A percentile compares a stretch with the other conserved stretches of the same genome.
These are phyloP conservation scores for Biancaea sappan DNA, from an alignment of 306 rosid genomes.

Conservation along the genomic window DNA sequence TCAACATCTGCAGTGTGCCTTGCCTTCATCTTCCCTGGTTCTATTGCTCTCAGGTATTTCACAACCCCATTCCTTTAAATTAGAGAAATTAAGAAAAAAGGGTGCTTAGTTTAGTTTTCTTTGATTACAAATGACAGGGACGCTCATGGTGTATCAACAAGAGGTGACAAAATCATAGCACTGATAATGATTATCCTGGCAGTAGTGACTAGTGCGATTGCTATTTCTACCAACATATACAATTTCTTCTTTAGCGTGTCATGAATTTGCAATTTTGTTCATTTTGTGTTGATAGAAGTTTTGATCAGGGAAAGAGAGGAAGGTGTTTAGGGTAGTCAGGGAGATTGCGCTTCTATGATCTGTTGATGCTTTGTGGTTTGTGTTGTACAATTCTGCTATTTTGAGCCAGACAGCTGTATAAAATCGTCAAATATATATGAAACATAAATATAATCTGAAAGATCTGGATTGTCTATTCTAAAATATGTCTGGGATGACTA, in stretches of 20 bases:
- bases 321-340: conserved; percentile 10
- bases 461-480: not conserved
- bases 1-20: conserved; percentile 86
- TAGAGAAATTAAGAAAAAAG: not conserved
- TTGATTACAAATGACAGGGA: conserved; percentile 49
- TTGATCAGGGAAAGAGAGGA: conserved; percentile 4
- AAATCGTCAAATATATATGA: conserved; percentile 17
- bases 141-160: conserved; percentile 65
- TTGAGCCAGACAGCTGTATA: not conserved
- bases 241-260: conserved; percentile 32
- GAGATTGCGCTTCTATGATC: too few species aligned
- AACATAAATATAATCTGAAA: not conserved
- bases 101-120: not conserved
- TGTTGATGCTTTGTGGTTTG: not conserved
- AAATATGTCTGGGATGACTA: not conserved
- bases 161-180: conserved; percentile 65
- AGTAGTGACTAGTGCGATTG: conserved; percentile 61
- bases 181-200: conserved; percentile 69
- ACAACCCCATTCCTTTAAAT: too few species aligned
- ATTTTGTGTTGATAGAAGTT: conserved; percentile 15
- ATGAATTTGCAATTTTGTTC: not conserved
- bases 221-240: conserved; percentile 65
- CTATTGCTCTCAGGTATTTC: conserved; percentile 74
- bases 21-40: conserved; percentile 88
- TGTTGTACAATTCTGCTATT: not conserved